phyloP scores from a whole-genome alignment of 345 rosid genomes.

The Schrenkiella parvula region DNA sequence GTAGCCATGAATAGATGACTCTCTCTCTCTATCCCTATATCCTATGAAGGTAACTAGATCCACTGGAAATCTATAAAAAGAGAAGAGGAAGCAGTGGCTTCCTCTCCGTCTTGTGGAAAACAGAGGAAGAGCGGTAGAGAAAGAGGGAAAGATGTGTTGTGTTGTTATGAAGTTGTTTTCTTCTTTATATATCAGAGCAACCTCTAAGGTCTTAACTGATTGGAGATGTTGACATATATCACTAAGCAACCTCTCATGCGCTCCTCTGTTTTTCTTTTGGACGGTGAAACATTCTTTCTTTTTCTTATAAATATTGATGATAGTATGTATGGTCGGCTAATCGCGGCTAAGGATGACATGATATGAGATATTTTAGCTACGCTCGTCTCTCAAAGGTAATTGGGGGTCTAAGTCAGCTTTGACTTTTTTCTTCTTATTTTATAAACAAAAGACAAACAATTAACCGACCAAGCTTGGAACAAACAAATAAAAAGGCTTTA shows the following conservation, averaged over 20 bases:
- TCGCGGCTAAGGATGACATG: constrained; percentile 29
- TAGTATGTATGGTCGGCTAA: constrained; percentile 24
- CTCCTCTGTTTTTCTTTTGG: constrained; percentile 21
- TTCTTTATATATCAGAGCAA: constrained; percentile 7
- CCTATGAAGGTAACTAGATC: not conserved
- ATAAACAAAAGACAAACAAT: not conserved
- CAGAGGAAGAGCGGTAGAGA: constrained; percentile 5
- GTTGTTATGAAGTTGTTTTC: not conserved
- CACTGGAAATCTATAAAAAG: not conserved
- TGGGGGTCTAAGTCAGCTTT: constrained; percentile 3
- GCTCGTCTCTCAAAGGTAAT: not conserved
- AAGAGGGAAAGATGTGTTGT: not conserved
- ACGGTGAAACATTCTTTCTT: constrained; percentile 20
- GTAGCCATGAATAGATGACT: constrained; percentile 8
- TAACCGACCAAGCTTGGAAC: constrained; percentile 18
- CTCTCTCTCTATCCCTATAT: not conserved
- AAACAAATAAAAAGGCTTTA: not conserved
- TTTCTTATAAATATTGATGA: not conserved
- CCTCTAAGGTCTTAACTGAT: not conserved
- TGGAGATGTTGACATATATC: constrained; percentile 23
- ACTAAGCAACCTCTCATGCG: constrained; percentile 7
- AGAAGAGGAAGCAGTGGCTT: not conserved
- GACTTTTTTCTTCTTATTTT: not conserved
- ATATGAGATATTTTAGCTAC: constrained; percentile 1
- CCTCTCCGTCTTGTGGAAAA: not conserved